A percentile compares a stretch with the other conserved stretches of the same genome.
These are phyloP conservation scores for Chlamydomonas eustigma DNA, from an alignment of 139 green algal genomes.

Conservation along the genomic window DNA sequence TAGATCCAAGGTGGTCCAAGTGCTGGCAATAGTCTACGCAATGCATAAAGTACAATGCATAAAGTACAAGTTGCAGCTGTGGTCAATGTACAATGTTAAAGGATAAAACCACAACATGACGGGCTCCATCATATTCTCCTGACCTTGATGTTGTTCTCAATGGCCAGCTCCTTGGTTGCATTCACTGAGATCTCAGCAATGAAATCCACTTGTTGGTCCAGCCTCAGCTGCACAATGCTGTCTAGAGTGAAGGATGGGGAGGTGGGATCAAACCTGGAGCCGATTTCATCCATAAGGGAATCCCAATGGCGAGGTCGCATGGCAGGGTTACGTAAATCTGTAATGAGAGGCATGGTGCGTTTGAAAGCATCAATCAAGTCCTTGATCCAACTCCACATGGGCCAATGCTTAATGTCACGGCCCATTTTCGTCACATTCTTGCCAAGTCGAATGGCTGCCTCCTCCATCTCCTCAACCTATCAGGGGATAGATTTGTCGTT, in stretches of 20 bases:
- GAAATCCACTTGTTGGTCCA: conserved; percentile 76
- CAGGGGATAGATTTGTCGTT: background rate
- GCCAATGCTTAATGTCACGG: conserved; percentile 75
- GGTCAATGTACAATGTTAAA: conserved; percentile 14
- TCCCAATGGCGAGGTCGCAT: conserved; percentile 81
- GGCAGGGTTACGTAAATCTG: conserved; percentile 77
- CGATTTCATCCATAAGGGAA: conserved; percentile 62
- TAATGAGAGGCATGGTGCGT: conserved; percentile 84
- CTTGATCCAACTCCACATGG: conserved; percentile 63
- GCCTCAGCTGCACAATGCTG: conserved; percentile 61
- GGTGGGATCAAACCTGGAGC: background rate
- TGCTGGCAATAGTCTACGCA: conserved; percentile 29
- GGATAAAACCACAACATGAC: background rate
- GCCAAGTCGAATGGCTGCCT: conserved; percentile 53
- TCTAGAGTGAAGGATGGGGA: conserved; percentile 69
- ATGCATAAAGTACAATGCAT: too few relatives aligned
- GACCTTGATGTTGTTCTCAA: conserved; percentile 58
- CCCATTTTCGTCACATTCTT: conserved; percentile 73
- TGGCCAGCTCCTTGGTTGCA: conserved; percentile 70
- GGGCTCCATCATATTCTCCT: background rate
- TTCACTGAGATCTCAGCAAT: conserved; percentile 73
- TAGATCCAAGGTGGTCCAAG: conserved; percentile 46
- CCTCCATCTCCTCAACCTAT: conserved; percentile 80
- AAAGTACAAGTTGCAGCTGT: too few relatives aligned
- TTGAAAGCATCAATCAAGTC: conserved; percentile 85